phyloP scores from a whole-genome alignment of 129 eudicot species.

The Apium graveolens region DNA sequence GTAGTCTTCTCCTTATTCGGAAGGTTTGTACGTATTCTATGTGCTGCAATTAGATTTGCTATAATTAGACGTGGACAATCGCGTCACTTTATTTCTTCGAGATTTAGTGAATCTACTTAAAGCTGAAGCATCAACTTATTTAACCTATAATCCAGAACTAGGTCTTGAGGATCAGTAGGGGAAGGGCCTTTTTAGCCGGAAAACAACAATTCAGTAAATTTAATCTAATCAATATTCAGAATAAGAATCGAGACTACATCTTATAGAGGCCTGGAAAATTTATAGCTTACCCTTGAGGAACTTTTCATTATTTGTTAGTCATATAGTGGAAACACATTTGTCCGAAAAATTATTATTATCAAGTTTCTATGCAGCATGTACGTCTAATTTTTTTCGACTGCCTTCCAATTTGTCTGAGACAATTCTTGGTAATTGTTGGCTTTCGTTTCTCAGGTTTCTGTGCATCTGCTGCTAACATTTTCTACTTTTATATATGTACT shows the following conservation, averaged over 20 bases:
- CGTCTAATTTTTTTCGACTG: background rate
- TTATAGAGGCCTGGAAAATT: background rate
- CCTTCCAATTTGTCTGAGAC: background rate
- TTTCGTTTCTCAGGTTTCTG: background rate
- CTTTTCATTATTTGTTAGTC: background rate
- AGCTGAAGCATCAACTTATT: background rate
- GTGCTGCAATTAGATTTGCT: background rate
- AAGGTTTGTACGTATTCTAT: background rate
- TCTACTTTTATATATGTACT: background rate
- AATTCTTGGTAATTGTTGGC: background rate
- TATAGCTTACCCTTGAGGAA: background rate
- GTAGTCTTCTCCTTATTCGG: background rate
- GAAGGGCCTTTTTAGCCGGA: background rate
- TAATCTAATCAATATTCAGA: background rate
- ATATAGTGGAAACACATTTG: too few relatives aligned
- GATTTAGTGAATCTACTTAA: too few relatives aligned
- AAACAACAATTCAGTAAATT: background rate
- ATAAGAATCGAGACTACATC: background rate
- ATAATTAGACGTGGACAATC: slow-evolving; percentile 6
- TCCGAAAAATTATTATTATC: too few relatives aligned
- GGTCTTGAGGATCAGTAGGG: background rate
- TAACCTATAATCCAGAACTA: background rate
- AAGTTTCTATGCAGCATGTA: too few relatives aligned
- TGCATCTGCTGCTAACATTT: background rate
- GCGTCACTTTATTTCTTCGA: background rate